A percentile compares a stretch with the other conserved stretches of the same genome.
These are phyloP conservation scores for Emmonsiellopsis sp. DNA, from an alignment of 2,329 filamentous ascomycete species.

Conservation along the genomic window DNA sequence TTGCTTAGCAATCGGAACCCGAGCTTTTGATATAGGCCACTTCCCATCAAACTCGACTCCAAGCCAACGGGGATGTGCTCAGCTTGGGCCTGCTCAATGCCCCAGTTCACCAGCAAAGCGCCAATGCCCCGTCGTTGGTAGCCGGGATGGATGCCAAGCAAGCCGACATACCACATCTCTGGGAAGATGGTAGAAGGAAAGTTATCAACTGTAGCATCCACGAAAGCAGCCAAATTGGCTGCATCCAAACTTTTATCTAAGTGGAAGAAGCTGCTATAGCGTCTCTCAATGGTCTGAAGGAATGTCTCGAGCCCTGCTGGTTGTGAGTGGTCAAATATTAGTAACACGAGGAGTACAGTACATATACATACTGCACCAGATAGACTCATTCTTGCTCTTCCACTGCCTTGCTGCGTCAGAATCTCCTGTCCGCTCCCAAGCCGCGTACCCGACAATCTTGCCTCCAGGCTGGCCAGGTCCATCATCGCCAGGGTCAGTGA, in stretches of 20 bases:
- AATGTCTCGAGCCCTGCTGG: slow-evolving; percentile 10
- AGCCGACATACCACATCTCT: slow-evolving; percentile 17
- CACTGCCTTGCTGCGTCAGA: slow-evolving; percentile 8
- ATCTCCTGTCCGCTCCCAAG: slow-evolving; percentile 7
- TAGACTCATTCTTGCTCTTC: slow-evolving; percentile 3
- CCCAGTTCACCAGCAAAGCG: slow-evolving; percentile 13
- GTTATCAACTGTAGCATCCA: slow-evolving; percentile 2
- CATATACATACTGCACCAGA: slow-evolving; percentile 1
- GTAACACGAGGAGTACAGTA: background rate
- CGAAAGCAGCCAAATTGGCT: slow-evolving; percentile 3
- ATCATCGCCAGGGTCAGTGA: slow-evolving; percentile 10
- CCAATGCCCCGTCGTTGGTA: slow-evolving; percentile 18
- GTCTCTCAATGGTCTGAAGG: slow-evolving; percentile 8
- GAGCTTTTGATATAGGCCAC: slow-evolving; percentile 15
- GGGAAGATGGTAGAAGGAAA: slow-evolving; percentile 12
- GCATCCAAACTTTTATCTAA: slow-evolving; percentile 8
- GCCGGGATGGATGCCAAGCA: slow-evolving; percentile 14
- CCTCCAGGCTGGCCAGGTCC: slow-evolving; percentile 4
- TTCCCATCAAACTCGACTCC: slow-evolving; percentile 14
- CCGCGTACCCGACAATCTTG: slow-evolving; percentile 13
- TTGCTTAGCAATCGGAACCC: slow-evolving; percentile 14
- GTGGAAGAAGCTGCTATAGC: slow-evolving; percentile 7
- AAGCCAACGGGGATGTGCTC: slow-evolving; percentile 16
- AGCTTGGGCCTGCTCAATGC: slow-evolving; percentile 11
- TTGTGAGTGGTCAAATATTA: background rate